Base-by-base conservation (phyloP, 2,329 filamentous ascomycete species). In the Phialophora verrucosa region DNA sequence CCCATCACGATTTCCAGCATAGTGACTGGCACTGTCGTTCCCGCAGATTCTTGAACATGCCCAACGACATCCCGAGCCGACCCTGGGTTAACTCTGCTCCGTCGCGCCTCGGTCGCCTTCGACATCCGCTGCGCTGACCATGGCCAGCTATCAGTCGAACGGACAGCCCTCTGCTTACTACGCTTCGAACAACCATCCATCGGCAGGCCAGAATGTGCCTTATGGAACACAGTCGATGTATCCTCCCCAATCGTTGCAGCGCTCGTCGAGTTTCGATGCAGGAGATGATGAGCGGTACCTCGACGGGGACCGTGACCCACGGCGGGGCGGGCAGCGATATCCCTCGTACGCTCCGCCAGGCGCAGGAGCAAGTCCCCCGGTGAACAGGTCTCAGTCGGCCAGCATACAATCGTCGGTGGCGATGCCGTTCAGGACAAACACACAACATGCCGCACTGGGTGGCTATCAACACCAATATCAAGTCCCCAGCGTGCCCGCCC, bases 181-280 rank as follows among this genome's bases (percentile, higher is more conserved):
- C 72, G 80, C 83, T 50, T 61, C 74, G 7, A 66, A 70, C 66
- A 76, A 74, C 68, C 73, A 76, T 44, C 70, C 73, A 38, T 69
- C 72, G 62, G 71, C 74, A 56, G 62, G 71, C 66, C 76, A 75
- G 63, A 80, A 83, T 70, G 68, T 77, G 73, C 69, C 79, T 50
- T 81, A 79, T 64, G 78, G 64, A 78, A 61, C 65, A 27, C 67
- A 68, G 35, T 60, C 69, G 12, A 55, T 62, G 29, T 67, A 69
- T 47, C 64, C 74, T 62, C 77, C 78, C 58, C 76, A 76, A 65
- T 73, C 78, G 53, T 76, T 82, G 69, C 80, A 79, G 66, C 84
- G 90, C 71, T 85, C 87, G 70, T 85, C 87, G 57, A 94, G 90
- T 81, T 93, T 91, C 81, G 89, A 92, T 76, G 87, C 84, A 71